A percentile compares a stretch with the other conserved stretches of the same genome.
phyloP scores from a whole-genome alignment of 176 grass and related monocot genomes.

The Oryza longistaminata region DNA sequence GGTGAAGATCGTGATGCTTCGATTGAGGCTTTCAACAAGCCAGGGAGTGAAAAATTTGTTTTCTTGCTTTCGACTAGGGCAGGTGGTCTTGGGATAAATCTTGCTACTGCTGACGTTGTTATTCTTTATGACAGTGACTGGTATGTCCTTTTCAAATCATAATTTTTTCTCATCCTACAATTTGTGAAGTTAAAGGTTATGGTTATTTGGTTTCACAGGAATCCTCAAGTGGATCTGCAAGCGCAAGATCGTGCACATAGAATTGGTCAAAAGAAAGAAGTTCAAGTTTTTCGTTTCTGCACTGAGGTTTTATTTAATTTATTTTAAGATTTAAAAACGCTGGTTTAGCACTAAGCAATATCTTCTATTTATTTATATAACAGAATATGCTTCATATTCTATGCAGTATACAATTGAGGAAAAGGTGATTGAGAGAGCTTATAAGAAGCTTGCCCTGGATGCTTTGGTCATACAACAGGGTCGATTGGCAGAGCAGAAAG shows the following conservation, averaged over 20 bases:
- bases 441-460: constrained; percentile 61
- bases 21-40: constrained; percentile 66
- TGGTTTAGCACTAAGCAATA: background rate
- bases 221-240: constrained; percentile 80
- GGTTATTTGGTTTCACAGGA: constrained; percentile 51
- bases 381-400: constrained; percentile 18
- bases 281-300: constrained; percentile 82
- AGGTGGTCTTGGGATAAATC: constrained; percentile 77
- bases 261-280: constrained; percentile 90
- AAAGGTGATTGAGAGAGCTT: constrained; percentile 71
- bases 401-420: constrained; percentile 66
- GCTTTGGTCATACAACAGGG: constrained; percentile 74
- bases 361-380: constrained; percentile 19
- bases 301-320: constrained; percentile 43
- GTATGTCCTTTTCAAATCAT: constrained; percentile 38
- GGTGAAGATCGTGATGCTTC: constrained; percentile 73
- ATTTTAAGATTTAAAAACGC: constrained; percentile 13
- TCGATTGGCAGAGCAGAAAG: constrained; percentile 82
- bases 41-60: constrained; percentile 68
- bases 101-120: constrained; percentile 77
- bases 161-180: background rate
- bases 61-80: constrained; percentile 77
- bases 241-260: constrained; percentile 80
- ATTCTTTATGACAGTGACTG: constrained; percentile 89
- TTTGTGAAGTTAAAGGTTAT: background rate